Conservation (phyloP, 2,329 filamentous ascomycete species). For the Ophiostoma perfectum region DNA sequence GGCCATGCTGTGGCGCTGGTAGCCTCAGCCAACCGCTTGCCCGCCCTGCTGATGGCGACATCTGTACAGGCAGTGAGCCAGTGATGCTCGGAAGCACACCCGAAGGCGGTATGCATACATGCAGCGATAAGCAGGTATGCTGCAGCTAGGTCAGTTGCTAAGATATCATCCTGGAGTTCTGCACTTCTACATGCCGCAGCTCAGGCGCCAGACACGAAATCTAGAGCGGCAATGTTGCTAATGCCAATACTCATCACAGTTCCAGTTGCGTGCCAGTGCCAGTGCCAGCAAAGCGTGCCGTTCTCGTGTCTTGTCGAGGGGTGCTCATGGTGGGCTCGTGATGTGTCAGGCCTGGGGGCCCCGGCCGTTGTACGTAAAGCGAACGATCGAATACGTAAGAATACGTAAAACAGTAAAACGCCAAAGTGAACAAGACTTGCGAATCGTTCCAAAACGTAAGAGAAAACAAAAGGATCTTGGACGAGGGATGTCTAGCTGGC, state of each 20-base stretch:
- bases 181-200: too few relatives aligned
- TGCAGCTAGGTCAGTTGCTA: too few relatives aligned
- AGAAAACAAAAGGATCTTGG: neutral
- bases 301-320: neutral
- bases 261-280: neutral
- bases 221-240: neutral
- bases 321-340: conserved; percentile 21
- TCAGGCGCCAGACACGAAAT: neutral
- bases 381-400: conserved; percentile 17
- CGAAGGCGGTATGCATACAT: neutral
- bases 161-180: too few relatives aligned
- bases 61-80: conserved; percentile 1
- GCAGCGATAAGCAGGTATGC: neutral
- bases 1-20: neutral
- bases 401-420: conserved; percentile 20
- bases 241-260: neutral
- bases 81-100: neutral
- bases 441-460: conserved; percentile 10
- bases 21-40: neutral
- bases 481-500: conserved; percentile 11
- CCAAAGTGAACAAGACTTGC: conserved; percentile 1
- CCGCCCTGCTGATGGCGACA: conserved; percentile 9
- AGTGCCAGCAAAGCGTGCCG: neutral
- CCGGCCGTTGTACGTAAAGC: conserved; percentile 23
- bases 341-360: conserved; percentile 21